Evolutionary conservation across 108 stramenopile genomes (phyloP).

Genomic region (Asterionellopsis glacialis): DNA sequence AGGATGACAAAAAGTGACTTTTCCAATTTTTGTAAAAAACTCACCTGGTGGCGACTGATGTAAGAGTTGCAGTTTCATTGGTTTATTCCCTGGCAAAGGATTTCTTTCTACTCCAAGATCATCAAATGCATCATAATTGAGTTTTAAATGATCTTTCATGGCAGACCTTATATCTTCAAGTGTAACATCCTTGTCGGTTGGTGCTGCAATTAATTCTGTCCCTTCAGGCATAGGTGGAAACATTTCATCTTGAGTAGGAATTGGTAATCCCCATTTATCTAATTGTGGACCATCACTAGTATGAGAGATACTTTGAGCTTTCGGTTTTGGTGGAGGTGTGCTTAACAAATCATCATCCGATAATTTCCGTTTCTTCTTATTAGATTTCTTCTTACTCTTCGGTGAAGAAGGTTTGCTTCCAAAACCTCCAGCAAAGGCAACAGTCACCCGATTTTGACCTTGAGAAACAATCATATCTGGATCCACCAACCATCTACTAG

Average conservation of each 20-base stretch:
- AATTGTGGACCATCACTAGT: conserved; percentile 22
- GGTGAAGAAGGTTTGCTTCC: background rate
- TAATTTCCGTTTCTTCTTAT: background rate
- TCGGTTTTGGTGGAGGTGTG: background rate
- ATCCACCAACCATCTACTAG: too few relatives aligned
- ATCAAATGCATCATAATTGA: conserved; percentile 52
- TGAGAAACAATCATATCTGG: too few relatives aligned
- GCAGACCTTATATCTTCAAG: conserved; percentile 31
- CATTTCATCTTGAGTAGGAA: conserved; percentile 62
- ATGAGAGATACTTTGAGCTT: background rate
- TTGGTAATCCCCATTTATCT: conserved; percentile 78
- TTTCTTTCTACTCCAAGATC: conserved; percentile 39
- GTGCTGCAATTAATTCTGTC: conserved; percentile 28
- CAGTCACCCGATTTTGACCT: too few relatives aligned
- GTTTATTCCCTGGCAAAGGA: conserved; percentile 8
- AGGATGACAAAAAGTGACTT: too few relatives aligned
- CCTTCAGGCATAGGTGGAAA: conserved; percentile 65
- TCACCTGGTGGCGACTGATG: conserved; percentile 63
- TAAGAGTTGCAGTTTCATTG: conserved; percentile 44
- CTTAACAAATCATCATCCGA: background rate
- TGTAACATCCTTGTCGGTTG: conserved; percentile 18
- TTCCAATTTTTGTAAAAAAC: too few relatives aligned
- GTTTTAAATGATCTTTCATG: conserved; percentile 40
- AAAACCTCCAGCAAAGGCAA: background rate
- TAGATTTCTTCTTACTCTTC: background rate